A percentile compares a stretch with the other conserved stretches of the same genome.
phyloP scores from a whole-genome alignment of 148 eudicot genomes.

The Rhododendron henanense region DNA sequence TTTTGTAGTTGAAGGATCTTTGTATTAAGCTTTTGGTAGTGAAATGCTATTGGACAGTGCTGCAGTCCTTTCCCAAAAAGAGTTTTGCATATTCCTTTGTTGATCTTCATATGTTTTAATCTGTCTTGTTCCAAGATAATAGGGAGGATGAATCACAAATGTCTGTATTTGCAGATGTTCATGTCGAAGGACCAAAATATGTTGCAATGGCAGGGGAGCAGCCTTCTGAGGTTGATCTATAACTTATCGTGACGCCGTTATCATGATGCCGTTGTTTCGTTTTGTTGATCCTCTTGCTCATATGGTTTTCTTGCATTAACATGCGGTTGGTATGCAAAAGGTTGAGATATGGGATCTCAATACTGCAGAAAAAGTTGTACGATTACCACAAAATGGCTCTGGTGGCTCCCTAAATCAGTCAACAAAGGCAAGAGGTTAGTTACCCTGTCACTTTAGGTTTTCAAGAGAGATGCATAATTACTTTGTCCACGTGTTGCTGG shows the following conservation, averaged over 20 bases:
- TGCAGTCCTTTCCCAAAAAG: not conserved
- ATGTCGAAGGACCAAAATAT: conserved; percentile 42
- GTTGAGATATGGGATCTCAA: conserved; percentile 96
- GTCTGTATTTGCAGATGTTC: conserved; percentile 30
- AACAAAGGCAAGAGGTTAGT: conserved; percentile 49
- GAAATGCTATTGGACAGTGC: not conserved
- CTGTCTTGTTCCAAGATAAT: not conserved
- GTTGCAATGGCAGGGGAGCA: conserved; percentile 77
- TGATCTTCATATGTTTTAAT: not conserved
- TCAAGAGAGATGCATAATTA: not conserved
- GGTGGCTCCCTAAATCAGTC: conserved; percentile 26
- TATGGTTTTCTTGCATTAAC: conserved; percentile 14
- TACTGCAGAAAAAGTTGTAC: conserved; percentile 55
- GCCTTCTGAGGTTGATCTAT: conserved; percentile 54
- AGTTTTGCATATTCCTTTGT: not conserved
- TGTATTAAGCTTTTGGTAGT: not conserved
- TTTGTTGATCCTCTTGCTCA: not conserved
- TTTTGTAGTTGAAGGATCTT: not conserved
- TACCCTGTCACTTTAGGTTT: not conserved
- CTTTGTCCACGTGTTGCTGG: not conserved
- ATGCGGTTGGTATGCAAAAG: conserved; percentile 32
- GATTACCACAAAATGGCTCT: conserved; percentile 38
- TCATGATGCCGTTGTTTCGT: not conserved
- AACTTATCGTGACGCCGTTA: not conserved
- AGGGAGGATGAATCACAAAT: not conserved